A percentile compares a stretch with the other conserved stretches of the same genome.
Evolutionary conservation across 1,284 basidiomycete species (phyloP).

Genomic region (Sporisorium scitamineum): DNA sequence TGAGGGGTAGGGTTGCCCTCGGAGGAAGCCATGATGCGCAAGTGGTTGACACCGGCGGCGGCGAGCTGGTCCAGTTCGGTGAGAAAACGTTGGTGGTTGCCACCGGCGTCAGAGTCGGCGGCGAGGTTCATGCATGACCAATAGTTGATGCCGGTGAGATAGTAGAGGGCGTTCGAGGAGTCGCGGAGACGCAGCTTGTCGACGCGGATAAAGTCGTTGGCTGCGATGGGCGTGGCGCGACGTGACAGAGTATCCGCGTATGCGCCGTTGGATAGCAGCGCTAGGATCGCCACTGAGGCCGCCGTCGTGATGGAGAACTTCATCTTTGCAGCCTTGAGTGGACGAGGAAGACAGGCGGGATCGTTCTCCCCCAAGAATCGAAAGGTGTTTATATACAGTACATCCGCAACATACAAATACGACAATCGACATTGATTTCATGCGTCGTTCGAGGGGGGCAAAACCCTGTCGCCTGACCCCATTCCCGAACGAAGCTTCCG

Average conservation of each 20-base stretch:
- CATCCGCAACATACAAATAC: no score
- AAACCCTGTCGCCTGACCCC: no score
- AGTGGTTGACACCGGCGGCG: constrained; percentile 49
- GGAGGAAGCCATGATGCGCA: constrained; percentile 52
- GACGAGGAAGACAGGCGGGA: no score
- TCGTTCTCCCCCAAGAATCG: no score
- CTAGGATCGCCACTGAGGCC: background rate
- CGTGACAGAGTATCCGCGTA: no score
- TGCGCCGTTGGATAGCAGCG: background rate
- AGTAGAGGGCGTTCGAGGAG: constrained; percentile 1
- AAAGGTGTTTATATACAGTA: no score
- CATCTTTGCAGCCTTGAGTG: no score
- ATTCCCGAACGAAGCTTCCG: no score
- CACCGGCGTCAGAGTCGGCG: constrained; percentile 39
- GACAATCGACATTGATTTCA: no score
- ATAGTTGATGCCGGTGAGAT: constrained; percentile 35
- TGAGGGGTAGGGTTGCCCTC: constrained; percentile 19
- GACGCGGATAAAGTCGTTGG: constrained; percentile 23
- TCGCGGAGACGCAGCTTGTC: constrained; percentile 25
- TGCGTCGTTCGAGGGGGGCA: no score
- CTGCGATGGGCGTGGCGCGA: background rate
- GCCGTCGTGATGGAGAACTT: background rate
- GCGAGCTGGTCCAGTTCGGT: constrained; percentile 51
- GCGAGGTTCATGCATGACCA: constrained; percentile 57
- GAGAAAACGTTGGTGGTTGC: constrained; percentile 35